A percentile compares a stretch with the other conserved stretches of the same genome.
These are phyloP conservation scores for Limonomyces culmigenus DNA, from an alignment of 1,284 basidiomycete species.

Conservation along the genomic window DNA sequence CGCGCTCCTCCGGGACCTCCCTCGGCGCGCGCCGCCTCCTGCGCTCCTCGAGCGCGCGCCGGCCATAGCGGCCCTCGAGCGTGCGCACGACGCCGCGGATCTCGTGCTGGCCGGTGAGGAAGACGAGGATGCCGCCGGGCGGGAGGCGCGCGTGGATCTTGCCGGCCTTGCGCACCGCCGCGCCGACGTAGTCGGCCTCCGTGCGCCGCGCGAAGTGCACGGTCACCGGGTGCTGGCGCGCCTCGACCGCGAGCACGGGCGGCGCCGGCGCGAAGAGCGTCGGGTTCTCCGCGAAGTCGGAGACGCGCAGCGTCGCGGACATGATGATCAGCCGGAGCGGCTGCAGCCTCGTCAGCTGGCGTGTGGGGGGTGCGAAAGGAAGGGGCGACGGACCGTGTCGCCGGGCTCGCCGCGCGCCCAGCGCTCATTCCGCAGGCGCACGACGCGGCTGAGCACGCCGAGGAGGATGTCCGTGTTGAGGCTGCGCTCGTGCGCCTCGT, in stretches of 20 bases:
- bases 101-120: constrained; percentile 99
- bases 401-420: constrained; percentile 64
- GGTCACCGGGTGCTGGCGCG: constrained; percentile 88
- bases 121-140: constrained; percentile 93
- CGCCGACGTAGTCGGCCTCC: constrained; percentile 97
- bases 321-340: constrained; percentile 93
- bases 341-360: constrained; percentile 17
- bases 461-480: constrained; percentile 94
- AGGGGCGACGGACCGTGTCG: constrained; percentile 34
- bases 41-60: constrained; percentile 6
- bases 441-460: constrained; percentile 81
- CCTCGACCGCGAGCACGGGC: constrained; percentile 96
- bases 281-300: constrained; percentile 86
- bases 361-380: not conserved
- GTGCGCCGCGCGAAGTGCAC: too few species aligned
- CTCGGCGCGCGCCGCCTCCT: constrained; percentile 31
- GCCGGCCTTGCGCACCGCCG: constrained; percentile 92
- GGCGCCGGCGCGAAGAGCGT: constrained; percentile 96
- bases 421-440: constrained; percentile 74
- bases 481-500: constrained; percentile 94
- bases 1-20: constrained; percentile 81
- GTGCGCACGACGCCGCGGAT: constrained; percentile 93
- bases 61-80: constrained; percentile 47
- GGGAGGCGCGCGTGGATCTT: constrained; percentile 91
- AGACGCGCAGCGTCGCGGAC: constrained; percentile 97